Evolutionary conservation across 2,329 filamentous ascomycete species (phyloP), one percentile per base, ranked within the genome.

Genomic region (Neoascochyta sp.): DNA sequence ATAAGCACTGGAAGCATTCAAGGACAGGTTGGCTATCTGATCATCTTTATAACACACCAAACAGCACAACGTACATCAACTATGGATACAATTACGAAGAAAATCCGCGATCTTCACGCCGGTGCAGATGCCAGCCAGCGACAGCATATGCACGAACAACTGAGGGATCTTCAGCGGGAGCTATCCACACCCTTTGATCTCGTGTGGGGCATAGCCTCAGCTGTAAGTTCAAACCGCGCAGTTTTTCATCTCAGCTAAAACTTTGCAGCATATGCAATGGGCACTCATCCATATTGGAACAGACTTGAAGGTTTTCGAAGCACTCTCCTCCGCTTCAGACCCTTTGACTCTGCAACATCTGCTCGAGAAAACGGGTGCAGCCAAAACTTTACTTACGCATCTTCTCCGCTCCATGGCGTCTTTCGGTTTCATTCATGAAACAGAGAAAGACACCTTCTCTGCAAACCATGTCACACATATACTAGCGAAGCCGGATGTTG

Each of bases 321-420:
- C 32, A 4, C 32, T 58, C 7, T 30, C 38, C 3, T 31, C 30
- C 5, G 42, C 36, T 9, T 6, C 24, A 1, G 27, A 16, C 1
- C 43, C 45, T 8, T 7, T 50, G 7, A 36, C 29, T 3, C 34
- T 50, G 8, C 20, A 35, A 11, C 20, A 46, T 15, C 38, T 63
- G 10, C 39, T 50, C 11, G 12, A 44, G 14, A 43, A 34, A 16
- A 54, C 45, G 3, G 32, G 35, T 6, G 56, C 52, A 7, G 43
- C 57, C 4, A 52, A 49, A 4, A 37, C 31, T 14, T 45, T 65
- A 4, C 34, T 57, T 12, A 42, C 47, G 15, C 57, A 60, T 21
- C 36, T 65, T 9, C 36, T 65, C 5, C 53, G 62, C 18, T 55
- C 53, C 24, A 46, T 60, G 17, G 52, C 52, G 9, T 46, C 62